These are phyloP conservation scores for Gentiana straminea DNA, from an alignment of 257 asterid species.

Conservation along the genomic window DNA sequence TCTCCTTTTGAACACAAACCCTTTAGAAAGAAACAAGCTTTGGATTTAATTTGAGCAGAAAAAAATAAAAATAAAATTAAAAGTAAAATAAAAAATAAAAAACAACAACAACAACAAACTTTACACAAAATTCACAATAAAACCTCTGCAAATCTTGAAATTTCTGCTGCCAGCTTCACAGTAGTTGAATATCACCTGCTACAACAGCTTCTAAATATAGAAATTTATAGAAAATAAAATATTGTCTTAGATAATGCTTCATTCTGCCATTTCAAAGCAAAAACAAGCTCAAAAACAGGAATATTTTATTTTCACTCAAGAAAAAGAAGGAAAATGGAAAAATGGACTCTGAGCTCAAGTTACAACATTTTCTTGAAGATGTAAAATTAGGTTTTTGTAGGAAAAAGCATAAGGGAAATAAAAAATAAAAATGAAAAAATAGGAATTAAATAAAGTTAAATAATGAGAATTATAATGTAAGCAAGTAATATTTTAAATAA, in stretches of 20 bases:
- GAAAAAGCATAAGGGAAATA: slow-evolving; percentile 21
- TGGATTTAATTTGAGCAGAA: not conserved
- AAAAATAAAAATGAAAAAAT: slow-evolving; percentile 29
- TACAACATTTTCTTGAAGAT: slow-evolving; percentile 17
- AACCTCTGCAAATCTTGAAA: slow-evolving; percentile 26
- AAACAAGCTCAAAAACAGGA: slow-evolving; percentile 20
- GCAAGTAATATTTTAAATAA: slow-evolving; percentile 44
- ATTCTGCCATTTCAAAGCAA: slow-evolving; percentile 36
- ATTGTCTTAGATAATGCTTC: slow-evolving; percentile 18
- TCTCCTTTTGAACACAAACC: slow-evolving; percentile 12
- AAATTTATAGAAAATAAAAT: slow-evolving; percentile 19
- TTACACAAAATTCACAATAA: slow-evolving; percentile 20
- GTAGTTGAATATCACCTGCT: slow-evolving; percentile 36
- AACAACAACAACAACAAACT: slow-evolving; percentile 13
- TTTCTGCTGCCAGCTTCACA: slow-evolving; percentile 16
- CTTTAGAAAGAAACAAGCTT: slow-evolving; percentile 10
- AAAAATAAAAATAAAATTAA: too few relatives aligned
- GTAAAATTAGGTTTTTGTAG: slow-evolving; percentile 52
- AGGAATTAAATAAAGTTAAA: slow-evolving; percentile 24
- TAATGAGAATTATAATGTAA: slow-evolving; percentile 19
- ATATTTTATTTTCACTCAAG: slow-evolving; percentile 10
- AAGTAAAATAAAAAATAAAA: not conserved
- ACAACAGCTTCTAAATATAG: slow-evolving; percentile 19
- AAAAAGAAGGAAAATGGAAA: slow-evolving; percentile 13
- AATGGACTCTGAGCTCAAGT: slow-evolving; percentile 15